Evolutionary conservation across 352 stramenopile genomes (phyloP).

Genomic region (Phytophthora pisi): DNA sequence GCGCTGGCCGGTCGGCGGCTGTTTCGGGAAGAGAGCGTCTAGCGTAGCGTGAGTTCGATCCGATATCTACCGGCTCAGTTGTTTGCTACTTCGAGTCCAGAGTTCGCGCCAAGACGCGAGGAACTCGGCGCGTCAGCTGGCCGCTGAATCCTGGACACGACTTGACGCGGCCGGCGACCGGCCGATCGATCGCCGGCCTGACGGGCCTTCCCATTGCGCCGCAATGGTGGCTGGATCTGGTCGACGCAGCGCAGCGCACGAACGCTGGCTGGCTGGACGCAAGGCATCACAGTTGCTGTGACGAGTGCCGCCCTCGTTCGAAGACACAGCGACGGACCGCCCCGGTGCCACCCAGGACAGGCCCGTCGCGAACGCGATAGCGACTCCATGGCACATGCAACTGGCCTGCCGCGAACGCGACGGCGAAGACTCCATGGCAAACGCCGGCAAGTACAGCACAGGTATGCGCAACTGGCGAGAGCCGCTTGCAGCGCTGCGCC

Average conservation of each 20-base stretch:
- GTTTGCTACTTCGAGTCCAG: conserved; percentile 9
- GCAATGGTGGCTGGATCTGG: neutral
- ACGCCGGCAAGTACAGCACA: neutral
- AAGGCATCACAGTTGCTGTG: conserved; percentile 11
- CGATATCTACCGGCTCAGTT: no score
- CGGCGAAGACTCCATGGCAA: conserved; percentile 19
- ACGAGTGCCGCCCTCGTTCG: conserved; percentile 15
- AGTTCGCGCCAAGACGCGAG: conserved; percentile 8
- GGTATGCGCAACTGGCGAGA: conserved; percentile 22
- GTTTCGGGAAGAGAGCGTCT: conserved; percentile 25
- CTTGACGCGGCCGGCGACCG: conserved; percentile 26
- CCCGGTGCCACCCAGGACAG: conserved; percentile 4
- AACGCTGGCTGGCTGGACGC: neutral
- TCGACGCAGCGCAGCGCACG: neutral
- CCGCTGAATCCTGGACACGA: conserved; percentile 32
- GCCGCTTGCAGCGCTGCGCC: neutral
- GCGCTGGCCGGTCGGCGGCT: conserved; percentile 9
- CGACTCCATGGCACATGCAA: neutral
- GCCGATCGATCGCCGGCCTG: conserved; percentile 21
- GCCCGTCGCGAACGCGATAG: conserved; percentile 15
- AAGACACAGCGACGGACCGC: conserved; percentile 4
- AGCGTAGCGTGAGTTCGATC: neutral
- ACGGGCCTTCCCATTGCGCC: conserved; percentile 9
- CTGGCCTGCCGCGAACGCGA: conserved; percentile 4
- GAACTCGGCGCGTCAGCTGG: neutral